These are phyloP conservation scores for Papiliotrema laurentii DNA, from an alignment of 1,284 basidiomycete genomes.

Conservation along the genomic window DNA sequence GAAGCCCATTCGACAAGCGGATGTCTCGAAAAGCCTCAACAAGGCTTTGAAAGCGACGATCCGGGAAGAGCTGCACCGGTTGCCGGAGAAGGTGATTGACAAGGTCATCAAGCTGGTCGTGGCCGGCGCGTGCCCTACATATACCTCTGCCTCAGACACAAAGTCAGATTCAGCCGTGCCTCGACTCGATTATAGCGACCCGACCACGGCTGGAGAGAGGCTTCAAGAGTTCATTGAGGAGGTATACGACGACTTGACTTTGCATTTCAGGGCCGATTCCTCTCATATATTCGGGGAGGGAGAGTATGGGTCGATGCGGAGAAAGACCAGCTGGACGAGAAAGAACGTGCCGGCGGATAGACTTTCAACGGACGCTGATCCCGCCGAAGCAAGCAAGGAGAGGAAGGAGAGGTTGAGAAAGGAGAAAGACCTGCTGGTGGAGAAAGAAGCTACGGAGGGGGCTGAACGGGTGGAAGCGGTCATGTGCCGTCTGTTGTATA, in stretches of 20 bases:
- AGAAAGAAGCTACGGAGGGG: slow-evolving; percentile 45
- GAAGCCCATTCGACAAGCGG: slow-evolving; percentile 41
- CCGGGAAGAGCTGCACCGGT: slow-evolving; percentile 52
- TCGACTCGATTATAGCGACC: slow-evolving; percentile 34
- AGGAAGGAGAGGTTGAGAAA: slow-evolving; percentile 17
- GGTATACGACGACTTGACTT: slow-evolving; percentile 56
- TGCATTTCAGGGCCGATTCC: slow-evolving; percentile 33
- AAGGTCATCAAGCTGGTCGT: slow-evolving; percentile 51
- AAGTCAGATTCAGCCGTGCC: slow-evolving; percentile 18
- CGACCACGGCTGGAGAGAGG: slow-evolving; percentile 52
- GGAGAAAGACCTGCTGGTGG: slow-evolving; percentile 46
- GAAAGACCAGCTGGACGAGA: slow-evolving; percentile 30
- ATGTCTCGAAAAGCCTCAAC: slow-evolving; percentile 59
- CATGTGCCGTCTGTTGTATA: slow-evolving; percentile 68
- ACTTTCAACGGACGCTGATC: slow-evolving; percentile 27
- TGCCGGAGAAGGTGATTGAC: slow-evolving; percentile 63
- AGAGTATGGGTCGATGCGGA: slow-evolving; percentile 14
- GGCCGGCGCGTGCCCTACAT: slow-evolving; percentile 17
- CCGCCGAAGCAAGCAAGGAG: slow-evolving; percentile 37
- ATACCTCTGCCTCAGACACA: slow-evolving; percentile 16
- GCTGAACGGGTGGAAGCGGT: slow-evolving; percentile 68
- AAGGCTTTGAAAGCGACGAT: slow-evolving; percentile 59
- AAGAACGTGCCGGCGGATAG: slow-evolving; percentile 5
- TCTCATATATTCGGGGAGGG: slow-evolving; percentile 12
- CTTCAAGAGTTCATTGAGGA: slow-evolving; percentile 71